These are phyloP conservation scores for Russula virescens DNA, from an alignment of 768 basidiomycete species.

Conservation along the genomic window DNA sequence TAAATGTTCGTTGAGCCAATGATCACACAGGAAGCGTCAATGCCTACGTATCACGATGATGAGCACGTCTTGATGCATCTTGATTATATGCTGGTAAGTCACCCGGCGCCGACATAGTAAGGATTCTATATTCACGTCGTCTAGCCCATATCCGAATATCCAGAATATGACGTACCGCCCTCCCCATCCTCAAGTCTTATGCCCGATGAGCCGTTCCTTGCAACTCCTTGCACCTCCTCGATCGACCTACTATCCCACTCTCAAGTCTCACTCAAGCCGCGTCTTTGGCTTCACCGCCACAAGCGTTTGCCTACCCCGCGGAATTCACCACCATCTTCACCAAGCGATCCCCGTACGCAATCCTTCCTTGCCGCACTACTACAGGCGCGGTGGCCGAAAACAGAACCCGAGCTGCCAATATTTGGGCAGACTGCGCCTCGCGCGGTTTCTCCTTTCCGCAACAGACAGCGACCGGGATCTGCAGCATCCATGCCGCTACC, in stretches of 20 bases:
- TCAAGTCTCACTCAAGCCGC: constrained; percentile 30
- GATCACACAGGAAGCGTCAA: constrained; percentile 7
- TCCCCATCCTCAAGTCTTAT: constrained; percentile 26
- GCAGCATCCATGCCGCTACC: constrained; percentile 23
- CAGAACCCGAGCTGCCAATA: constrained; percentile 23
- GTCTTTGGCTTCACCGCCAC: constrained; percentile 47
- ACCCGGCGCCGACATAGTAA: background rate
- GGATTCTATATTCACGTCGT: constrained; percentile 10
- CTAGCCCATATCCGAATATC: constrained; percentile 21
- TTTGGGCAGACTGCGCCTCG: constrained; percentile 25
- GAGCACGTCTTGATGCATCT: constrained; percentile 23
- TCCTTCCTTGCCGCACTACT: constrained; percentile 24
- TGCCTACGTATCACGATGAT: constrained; percentile 14
- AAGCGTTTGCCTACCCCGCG: constrained; percentile 32
- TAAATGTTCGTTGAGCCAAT: background rate
- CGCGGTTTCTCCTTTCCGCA: constrained; percentile 22
- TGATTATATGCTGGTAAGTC: constrained; percentile 21
- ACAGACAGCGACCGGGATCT: constrained; percentile 19
- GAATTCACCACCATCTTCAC: constrained; percentile 16
- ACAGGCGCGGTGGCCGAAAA: constrained; percentile 24
- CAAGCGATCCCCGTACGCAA: constrained; percentile 17
- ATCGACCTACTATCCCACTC: constrained; percentile 26
- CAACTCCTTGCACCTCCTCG: constrained; percentile 20
- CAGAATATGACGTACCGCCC: constrained; percentile 24
- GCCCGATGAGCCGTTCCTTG: constrained; percentile 16